Evolutionary conservation across 768 basidiomycete species (phyloP).

Genomic region (Leccinum longicurvipes): DNA sequence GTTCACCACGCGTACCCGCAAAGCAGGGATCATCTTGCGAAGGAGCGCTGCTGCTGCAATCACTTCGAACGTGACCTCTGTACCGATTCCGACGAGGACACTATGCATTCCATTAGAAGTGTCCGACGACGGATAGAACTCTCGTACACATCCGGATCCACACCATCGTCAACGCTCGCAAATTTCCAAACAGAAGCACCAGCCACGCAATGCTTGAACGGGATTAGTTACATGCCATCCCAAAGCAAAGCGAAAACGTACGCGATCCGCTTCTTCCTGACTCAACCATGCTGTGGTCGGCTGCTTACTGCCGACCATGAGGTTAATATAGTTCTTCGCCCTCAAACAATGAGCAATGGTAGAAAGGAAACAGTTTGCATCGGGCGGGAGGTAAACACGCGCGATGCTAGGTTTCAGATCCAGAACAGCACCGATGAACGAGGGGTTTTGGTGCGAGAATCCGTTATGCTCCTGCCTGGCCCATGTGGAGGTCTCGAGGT

Average conservation of each 20-base stretch:
- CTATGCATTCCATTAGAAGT: slow-evolving; percentile 29
- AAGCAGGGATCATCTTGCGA: slow-evolving; percentile 59
- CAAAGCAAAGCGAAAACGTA: slow-evolving; percentile 23
- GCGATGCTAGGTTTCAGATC: slow-evolving; percentile 68
- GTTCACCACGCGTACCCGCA: slow-evolving; percentile 85
- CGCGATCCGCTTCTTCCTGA: slow-evolving; percentile 69
- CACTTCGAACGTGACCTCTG: slow-evolving; percentile 86
- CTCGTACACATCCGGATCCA: slow-evolving; percentile 66
- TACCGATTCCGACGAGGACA: slow-evolving; percentile 83
- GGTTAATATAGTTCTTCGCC: slow-evolving; percentile 81
- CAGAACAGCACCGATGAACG: slow-evolving; percentile 84
- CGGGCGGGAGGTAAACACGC: slow-evolving; percentile 85
- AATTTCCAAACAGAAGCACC: slow-evolving; percentile 88
- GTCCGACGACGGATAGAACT: background rate
- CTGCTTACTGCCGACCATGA: slow-evolving; percentile 89
- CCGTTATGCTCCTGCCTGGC: slow-evolving; percentile 86
- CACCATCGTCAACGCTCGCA: slow-evolving; percentile 69
- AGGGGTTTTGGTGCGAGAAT: slow-evolving; percentile 85
- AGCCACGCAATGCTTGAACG: slow-evolving; percentile 72
- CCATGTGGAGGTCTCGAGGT: slow-evolving; percentile 87
- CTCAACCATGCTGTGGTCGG: slow-evolving; percentile 76
- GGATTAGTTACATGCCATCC: background rate
- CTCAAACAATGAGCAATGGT: slow-evolving; percentile 81
- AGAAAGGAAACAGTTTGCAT: slow-evolving; percentile 82
- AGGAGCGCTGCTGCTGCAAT: slow-evolving; percentile 82